These are phyloP conservation scores for Casaregolazyma suthepensis DNA, from an alignment of 1,139 yeast genomes.

Conservation along the genomic window DNA sequence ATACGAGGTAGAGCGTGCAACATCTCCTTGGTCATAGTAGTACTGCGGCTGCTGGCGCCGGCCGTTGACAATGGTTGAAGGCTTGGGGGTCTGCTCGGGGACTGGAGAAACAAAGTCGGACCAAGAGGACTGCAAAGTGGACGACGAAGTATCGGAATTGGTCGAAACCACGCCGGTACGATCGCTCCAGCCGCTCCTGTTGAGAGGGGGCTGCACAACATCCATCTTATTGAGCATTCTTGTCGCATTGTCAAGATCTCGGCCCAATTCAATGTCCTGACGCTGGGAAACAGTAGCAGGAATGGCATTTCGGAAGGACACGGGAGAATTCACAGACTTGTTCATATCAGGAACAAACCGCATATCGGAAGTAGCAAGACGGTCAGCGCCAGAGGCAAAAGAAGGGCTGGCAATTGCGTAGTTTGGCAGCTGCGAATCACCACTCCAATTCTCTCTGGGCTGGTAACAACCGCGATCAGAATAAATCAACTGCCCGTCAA, in stretches of 20 bases:
- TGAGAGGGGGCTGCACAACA: background rate
- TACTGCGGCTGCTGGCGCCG: background rate
- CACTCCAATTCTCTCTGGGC: background rate
- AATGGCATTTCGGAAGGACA: background rate
- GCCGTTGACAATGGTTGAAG: background rate
- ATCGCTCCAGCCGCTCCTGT: background rate
- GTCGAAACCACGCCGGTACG: background rate
- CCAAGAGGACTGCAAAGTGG: background rate
- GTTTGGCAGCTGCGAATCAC: background rate
- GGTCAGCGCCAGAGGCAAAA: background rate
- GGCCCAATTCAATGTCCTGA: slow-evolving; percentile 11
- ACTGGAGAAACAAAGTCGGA: background rate
- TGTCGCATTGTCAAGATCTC: slow-evolving; percentile 14
- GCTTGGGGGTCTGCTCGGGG: background rate
- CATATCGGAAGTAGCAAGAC: background rate
- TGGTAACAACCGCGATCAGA: background rate
- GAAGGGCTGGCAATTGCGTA: background rate
- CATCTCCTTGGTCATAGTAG: background rate
- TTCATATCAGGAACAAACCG: background rate
- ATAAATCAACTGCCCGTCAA: background rate
- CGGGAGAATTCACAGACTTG: background rate
- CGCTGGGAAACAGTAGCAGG: background rate
- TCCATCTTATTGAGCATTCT: slow-evolving; percentile 8
- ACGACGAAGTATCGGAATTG: background rate
- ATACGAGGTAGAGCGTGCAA: background rate